phyloP scores from a whole-genome alignment of 148 eudicot genomes.

The Rhododendron mucronatum region DNA sequence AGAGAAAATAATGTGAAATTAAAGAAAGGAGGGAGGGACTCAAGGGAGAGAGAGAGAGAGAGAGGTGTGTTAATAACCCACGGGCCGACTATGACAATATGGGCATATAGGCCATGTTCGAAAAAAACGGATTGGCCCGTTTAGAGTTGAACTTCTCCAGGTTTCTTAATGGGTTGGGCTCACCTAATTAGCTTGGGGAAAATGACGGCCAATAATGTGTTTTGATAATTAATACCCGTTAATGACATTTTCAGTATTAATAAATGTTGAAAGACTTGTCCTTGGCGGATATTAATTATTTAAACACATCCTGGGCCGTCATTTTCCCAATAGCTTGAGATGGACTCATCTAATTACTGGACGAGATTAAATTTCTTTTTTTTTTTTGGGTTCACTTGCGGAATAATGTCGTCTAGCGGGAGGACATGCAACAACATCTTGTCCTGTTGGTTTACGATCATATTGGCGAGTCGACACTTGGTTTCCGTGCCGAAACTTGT shows the following conservation, averaged over 20 bases:
- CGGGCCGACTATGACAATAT: background rate
- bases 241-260: no score
- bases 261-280: no score
- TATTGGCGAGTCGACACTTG: no score
- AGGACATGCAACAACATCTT: no score
- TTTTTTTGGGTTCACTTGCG: no score
- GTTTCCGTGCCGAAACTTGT: no score
- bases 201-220: no score
- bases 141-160: background rate
- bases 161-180: background rate
- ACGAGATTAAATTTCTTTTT: background rate
- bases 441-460: no score
- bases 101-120: background rate
- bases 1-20: background rate
- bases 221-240: no score
- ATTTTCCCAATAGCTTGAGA: background rate
- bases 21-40: background rate
- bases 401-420: no score
- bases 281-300: no score
- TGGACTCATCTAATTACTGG: background rate
- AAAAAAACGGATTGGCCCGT: background rate
- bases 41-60: background rate
- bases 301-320: no score
- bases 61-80: background rate
- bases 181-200: background rate